A percentile compares a stretch with the other conserved stretches of the same genome.
Conservation (phyloP, 2,329 filamentous ascomycete species). For the Cryoendolithus antarcticus region DNA sequence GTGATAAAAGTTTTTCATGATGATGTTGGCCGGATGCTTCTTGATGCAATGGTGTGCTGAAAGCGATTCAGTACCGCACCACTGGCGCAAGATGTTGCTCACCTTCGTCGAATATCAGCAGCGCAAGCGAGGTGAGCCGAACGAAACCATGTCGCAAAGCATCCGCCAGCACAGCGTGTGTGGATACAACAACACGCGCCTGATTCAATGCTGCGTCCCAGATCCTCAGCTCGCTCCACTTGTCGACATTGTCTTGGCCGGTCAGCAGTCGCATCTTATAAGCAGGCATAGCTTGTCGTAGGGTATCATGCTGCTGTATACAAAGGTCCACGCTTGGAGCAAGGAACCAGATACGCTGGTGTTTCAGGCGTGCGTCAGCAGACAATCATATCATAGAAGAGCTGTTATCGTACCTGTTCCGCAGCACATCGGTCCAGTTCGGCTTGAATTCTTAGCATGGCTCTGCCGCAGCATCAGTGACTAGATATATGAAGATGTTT, state of each 20-base stretch:
- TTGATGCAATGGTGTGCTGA: constrained; percentile 60
- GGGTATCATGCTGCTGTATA: constrained; percentile 27
- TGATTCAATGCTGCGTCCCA: constrained; percentile 56
- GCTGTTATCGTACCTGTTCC: constrained; percentile 14
- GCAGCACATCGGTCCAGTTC: constrained; percentile 24
- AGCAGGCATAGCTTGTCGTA: constrained; percentile 24
- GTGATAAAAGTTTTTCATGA: constrained; percentile 62
- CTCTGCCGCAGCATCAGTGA: constrained; percentile 6
- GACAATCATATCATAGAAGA: constrained; percentile 1
- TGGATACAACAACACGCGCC: constrained; percentile 59
- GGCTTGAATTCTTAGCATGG: constrained; percentile 26
- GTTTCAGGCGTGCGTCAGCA: background rate
- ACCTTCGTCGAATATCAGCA: constrained; percentile 77
- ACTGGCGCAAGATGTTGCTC: constrained; percentile 2
- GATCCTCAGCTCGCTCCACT: constrained; percentile 51
- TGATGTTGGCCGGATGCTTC: constrained; percentile 49
- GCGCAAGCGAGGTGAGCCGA: constrained; percentile 44
- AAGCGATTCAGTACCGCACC: too few species aligned
- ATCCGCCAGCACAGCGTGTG: constrained; percentile 60
- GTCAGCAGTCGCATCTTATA: constrained; percentile 53
- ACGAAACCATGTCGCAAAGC: constrained; percentile 63
- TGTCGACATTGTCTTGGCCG: constrained; percentile 54
- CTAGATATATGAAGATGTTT: background rate
- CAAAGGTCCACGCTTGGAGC: constrained; percentile 31
- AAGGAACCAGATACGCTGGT: constrained; percentile 31